phyloP scores from a whole-genome alignment of 1,284 basidiomycete species.

The Cutaneotrichosporon cyanovorans region DNA sequence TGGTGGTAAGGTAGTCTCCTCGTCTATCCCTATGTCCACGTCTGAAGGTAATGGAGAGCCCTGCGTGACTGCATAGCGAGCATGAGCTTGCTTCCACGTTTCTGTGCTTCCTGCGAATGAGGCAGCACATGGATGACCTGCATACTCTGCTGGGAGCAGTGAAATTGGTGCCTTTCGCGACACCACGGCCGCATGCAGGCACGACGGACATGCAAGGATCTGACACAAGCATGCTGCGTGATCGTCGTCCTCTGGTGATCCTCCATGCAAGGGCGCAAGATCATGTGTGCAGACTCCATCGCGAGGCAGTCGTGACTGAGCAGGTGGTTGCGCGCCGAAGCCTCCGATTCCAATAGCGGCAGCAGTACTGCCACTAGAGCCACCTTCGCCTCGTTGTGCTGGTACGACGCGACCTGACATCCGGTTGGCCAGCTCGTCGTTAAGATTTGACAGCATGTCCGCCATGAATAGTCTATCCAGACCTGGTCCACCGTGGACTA shows the following conservation, averaged over 20 bases:
- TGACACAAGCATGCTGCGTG: slow-evolving; percentile 40
- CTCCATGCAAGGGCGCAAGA: slow-evolving; percentile 19
- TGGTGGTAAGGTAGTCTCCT: not conserved
- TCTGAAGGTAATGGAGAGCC: not conserved
- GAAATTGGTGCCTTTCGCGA: slow-evolving; percentile 30
- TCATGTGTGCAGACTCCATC: slow-evolving; percentile 17
- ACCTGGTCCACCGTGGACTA: slow-evolving; percentile 42
- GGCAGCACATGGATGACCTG: slow-evolving; percentile 14
- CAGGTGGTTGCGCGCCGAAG: slow-evolving; percentile 13
- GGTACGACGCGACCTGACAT: slow-evolving; percentile 23
- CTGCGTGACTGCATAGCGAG: slow-evolving; percentile 7
- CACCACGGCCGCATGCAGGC: slow-evolving; percentile 26
- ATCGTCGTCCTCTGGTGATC: slow-evolving; percentile 22
- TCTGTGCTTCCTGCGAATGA: slow-evolving; percentile 36
- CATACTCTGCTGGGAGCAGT: slow-evolving; percentile 30
- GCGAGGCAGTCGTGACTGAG: slow-evolving; percentile 7
- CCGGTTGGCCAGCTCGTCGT: slow-evolving; percentile 39
- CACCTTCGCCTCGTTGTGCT: slow-evolving; percentile 12
- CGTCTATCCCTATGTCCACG: slow-evolving; percentile 3
- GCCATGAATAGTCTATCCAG: slow-evolving; percentile 40
- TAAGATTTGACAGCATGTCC: slow-evolving; percentile 41
- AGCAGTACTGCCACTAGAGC: slow-evolving; percentile 11
- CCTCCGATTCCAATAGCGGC: slow-evolving; percentile 18
- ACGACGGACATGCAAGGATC: slow-evolving; percentile 31
- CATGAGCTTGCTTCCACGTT: slow-evolving; percentile 24